Percentiles rank a stretch among this genome's conserved stretches.
Conservation (phyloP, 495 filamentous ascomycete genomes). For the Penicillium salamii region DNA sequence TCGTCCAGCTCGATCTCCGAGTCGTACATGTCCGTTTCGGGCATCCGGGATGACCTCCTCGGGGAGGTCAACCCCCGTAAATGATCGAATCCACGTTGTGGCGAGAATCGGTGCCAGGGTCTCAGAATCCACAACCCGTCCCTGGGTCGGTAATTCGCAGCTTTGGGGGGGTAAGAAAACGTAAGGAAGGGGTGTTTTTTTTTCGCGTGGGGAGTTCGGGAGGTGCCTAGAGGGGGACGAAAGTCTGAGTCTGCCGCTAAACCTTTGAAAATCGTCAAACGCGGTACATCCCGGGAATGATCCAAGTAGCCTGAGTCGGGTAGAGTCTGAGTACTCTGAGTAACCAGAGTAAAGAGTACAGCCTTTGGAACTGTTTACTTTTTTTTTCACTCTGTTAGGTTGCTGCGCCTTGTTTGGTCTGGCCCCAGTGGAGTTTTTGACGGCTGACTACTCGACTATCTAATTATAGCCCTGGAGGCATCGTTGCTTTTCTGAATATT, state of each 20-base stretch:
- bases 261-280: background rate
- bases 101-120: slow-evolving; percentile 17
- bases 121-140: slow-evolving; percentile 1
- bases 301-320: background rate
- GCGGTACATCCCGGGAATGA: slow-evolving; percentile 3
- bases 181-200: background rate
- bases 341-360: background rate
- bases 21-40: slow-evolving; percentile 34
- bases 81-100: slow-evolving; percentile 45
- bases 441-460: slow-evolving; percentile 10
- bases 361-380: slow-evolving; percentile 5
- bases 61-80: slow-evolving; percentile 47
- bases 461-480: too few species aligned
- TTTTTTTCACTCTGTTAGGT: slow-evolving; percentile 4
- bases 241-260: slow-evolving; percentile 4
- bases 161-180: background rate
- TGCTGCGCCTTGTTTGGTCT: slow-evolving; percentile 32
- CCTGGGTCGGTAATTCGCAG: background rate
- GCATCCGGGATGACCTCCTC: slow-evolving; percentile 45
- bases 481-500: too few species aligned
- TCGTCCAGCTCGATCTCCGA: slow-evolving; percentile 12
- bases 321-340: too few species aligned
- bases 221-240: slow-evolving; percentile 15
- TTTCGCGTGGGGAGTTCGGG: slow-evolving; percentile 1
- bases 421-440: slow-evolving; percentile 20